Evolutionary conservation across 164 flowering plant genomes (phyloP), one percentile per base, ranked within the genome.

Genomic region (Aristolochia contorta): DNA sequence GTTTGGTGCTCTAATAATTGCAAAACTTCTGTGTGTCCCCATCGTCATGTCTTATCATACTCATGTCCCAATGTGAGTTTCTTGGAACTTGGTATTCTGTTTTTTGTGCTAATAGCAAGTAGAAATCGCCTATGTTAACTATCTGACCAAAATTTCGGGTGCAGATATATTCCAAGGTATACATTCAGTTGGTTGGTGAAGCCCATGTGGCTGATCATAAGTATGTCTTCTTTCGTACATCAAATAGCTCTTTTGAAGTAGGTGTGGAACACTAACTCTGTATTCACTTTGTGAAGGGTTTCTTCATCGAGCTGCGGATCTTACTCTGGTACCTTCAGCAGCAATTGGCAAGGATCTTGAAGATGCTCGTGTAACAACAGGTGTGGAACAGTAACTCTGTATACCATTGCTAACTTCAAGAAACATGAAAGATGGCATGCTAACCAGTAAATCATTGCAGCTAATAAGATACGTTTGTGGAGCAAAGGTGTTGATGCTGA

Each of bases 1-100:
- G 41, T 94, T 94, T 69, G 96, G 99, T 33, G 99, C 99, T 66
- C 86, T 94, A 12, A 62, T 71, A 43, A 90, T 94, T 74, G 97
- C 99, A 25, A 94, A 94, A 71, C 70, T 94, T 18, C 72, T 94
- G 41, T 80, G 70, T 56, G 97, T 94, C 13, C 99, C 99, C 19
- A 75, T 94, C 27, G 96, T 94, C 69, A 88, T 94, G 99, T 94
- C 97, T 12, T 94, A 90, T 69, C 99, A 94, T 78, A 94, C 99
- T 53, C 99, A 94, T 70, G 97, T 94, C 25, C 99, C 99, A 65
- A 90, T 94, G 99, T 94, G 68, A 82, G 99, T 80, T 72, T 58
- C 58, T 53, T 30, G 55, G 9, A 53, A 27, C 56, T 58, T 60
- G 15, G 43, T 37, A 8, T 10, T 37, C 43, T 37, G 43, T 0